These are phyloP conservation scores for Thuja plicata DNA, from an alignment of 83 land plant genomes.

Conservation along the genomic window DNA sequence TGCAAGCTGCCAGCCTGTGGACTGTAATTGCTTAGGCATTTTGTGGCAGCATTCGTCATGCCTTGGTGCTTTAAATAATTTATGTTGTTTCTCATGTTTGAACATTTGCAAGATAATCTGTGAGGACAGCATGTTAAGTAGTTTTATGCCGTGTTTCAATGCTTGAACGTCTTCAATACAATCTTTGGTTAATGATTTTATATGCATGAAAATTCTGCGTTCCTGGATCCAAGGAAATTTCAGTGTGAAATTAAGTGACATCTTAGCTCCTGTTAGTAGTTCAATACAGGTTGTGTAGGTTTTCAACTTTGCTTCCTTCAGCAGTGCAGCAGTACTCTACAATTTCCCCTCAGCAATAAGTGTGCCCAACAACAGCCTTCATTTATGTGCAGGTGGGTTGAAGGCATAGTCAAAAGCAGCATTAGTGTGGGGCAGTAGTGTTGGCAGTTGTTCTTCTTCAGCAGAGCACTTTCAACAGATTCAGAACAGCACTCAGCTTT, in stretches of 20 bases:
- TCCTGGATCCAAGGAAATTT: background rate
- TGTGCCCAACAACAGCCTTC: too few relatives aligned
- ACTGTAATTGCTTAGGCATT: background rate
- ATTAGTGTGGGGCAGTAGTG: too few relatives aligned
- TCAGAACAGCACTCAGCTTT: too few relatives aligned
- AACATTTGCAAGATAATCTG: background rate
- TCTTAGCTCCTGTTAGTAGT: background rate
- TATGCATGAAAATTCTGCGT: background rate
- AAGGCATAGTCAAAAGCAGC: too few relatives aligned
- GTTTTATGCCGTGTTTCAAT: background rate
- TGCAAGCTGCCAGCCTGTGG: background rate
- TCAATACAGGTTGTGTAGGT: too few relatives aligned
- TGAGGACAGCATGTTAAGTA: background rate
- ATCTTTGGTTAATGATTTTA: background rate
- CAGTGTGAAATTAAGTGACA: background rate
- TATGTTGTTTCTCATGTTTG: background rate
- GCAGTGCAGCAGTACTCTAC: too few relatives aligned
- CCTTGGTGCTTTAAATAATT: background rate
- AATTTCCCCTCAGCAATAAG: too few relatives aligned
- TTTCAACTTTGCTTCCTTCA: too few relatives aligned
- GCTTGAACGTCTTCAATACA: background rate
- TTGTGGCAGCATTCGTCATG: background rate
- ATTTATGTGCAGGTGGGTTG: too few relatives aligned
- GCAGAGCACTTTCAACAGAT: too few relatives aligned
- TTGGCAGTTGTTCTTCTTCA: too few relatives aligned